A percentile compares a stretch with the other conserved stretches of the same genome.
These are phyloP conservation scores for Jimgerdemannia lactiflua DNA, from an alignment of 192 early-diverging fungal genomes.

Conservation along the genomic window DNA sequence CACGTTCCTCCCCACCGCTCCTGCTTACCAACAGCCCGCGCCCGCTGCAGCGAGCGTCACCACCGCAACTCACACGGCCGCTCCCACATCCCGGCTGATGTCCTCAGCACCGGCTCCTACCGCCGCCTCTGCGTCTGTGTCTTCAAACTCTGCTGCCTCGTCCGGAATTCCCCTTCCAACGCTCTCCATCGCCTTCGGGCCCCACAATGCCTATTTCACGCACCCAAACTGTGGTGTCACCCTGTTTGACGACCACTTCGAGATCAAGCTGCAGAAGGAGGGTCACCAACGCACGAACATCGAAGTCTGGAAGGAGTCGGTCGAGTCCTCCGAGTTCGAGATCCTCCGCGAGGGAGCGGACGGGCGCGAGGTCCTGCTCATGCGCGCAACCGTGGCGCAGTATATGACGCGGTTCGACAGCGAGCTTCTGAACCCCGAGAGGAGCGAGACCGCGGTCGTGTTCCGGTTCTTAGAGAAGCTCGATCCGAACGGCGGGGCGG, in stretches of 20 bases:
- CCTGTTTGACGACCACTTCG: conserved; percentile 23
- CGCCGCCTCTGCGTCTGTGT: not conserved
- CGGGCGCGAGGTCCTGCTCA: conserved; percentile 22
- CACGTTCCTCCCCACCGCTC: not conserved
- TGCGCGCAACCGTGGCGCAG: conserved; percentile 2
- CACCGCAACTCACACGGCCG: not conserved
- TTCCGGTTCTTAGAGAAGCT: conserved; percentile 32
- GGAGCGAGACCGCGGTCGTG: not conserved
- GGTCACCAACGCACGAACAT: conserved; percentile 11
- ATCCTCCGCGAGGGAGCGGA: conserved; percentile 13
- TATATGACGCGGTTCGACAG: conserved; percentile 8
- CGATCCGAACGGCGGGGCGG: conserved; percentile 27
- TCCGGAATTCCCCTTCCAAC: conserved; percentile 31
- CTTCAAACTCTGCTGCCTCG: not conserved
- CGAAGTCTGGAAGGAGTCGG: conserved; percentile 16
- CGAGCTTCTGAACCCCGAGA: conserved; percentile 1
- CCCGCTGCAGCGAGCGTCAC: not conserved
- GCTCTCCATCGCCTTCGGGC: conserved; percentile 24
- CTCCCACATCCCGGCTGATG: not conserved
- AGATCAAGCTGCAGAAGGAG: conserved; percentile 22
- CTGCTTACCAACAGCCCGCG: not conserved
- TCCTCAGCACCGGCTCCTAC: not conserved
- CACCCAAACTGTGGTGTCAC: conserved; percentile 32
- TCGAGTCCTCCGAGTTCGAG: conserved; percentile 16
- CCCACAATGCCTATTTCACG: conserved; percentile 1